Evolutionary conservation across 768 basidiomycete species (phyloP).

Genomic region (Calocybe indica): DNA sequence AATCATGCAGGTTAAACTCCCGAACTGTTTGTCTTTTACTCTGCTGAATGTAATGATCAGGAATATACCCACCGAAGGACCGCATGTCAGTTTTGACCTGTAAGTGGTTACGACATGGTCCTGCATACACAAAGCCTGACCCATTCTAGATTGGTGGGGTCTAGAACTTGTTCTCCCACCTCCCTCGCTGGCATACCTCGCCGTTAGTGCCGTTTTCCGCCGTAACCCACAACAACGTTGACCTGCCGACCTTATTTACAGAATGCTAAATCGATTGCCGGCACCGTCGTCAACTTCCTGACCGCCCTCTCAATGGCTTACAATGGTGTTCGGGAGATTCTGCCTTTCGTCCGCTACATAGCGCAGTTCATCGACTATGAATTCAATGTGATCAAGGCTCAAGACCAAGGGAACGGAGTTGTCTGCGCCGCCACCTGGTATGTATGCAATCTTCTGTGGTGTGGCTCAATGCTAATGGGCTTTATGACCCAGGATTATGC

Average conservation of each 20-base stretch:
- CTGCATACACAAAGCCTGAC: constrained; percentile 2
- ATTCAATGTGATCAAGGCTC: constrained; percentile 52
- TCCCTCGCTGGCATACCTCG: constrained; percentile 57
- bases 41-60: constrained; percentile 17
- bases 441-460: constrained; percentile 8
- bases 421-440: constrained; percentile 84
- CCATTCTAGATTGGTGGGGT: constrained; percentile 77
- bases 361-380: constrained; percentile 72
- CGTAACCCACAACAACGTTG: background rate
- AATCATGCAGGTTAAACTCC: constrained; percentile 49
- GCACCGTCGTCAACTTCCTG: constrained; percentile 62
- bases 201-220: constrained; percentile 27
- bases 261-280: constrained; percentile 53
- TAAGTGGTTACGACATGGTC: constrained; percentile 27
- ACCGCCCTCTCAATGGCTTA: constrained; percentile 61
- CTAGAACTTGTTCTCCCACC: constrained; percentile 70
- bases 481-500: constrained; percentile 51
- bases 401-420: constrained; percentile 68
- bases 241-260: constrained; percentile 15
- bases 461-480: background rate
- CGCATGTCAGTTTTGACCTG: constrained; percentile 73
- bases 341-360: constrained; percentile 79
- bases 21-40: background rate
- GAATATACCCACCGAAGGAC: constrained; percentile 64
- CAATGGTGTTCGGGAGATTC: constrained; percentile 71